Evolutionary conservation across 148 eudicot genomes (phyloP), one percentile per base, ranked within the genome.

Genomic region (Spergularia marina): DNA sequence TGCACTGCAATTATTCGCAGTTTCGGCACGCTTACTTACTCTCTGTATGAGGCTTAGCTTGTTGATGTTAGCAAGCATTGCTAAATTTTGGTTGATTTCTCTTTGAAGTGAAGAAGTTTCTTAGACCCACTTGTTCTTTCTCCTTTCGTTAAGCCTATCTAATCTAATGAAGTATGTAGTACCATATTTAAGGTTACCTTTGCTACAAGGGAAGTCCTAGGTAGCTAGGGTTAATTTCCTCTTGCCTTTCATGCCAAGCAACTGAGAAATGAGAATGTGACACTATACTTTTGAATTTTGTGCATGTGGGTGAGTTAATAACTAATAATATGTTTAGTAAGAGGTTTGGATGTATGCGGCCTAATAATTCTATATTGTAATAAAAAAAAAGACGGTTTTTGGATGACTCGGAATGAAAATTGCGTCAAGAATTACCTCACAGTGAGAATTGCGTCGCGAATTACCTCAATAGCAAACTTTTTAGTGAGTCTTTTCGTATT

Each of bases 111-210:
- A 58, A 13, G 40, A 53, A 61, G 57, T 40, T 47, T 66, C 9
- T 21, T 52, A 18, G 14, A n/a, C 56, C 73, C 74, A 68, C 77
- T 74, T 67, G 14, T 66, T n/a, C 70, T 71, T 47, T 74, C 58
- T 60, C 54, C 23, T 79, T 72, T 68, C 36, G 55, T 57, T 68
- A 58, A 68, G 49, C 72, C 63, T 67, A 18, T 65, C 30, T 12
- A 39, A 66, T 58, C 23, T 14, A 58, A 58, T 58, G 62, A 7
- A 12, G 18, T n/a, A n/a, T 20, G 34, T 6, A 44, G 49, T 6
- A 12, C 62, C 11, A 59, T 59, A 20, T 5, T 59, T 13, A 13
- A 59, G 64, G 30, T 59, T 66, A 66, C 8, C 23, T 65, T 36
- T 66, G 3, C 20, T 9, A 36, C 16, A 64, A 39, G 67, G 15